Conservation (phyloP, 2,329 filamentous ascomycete genomes). For the Alternaria arborescens region DNA sequence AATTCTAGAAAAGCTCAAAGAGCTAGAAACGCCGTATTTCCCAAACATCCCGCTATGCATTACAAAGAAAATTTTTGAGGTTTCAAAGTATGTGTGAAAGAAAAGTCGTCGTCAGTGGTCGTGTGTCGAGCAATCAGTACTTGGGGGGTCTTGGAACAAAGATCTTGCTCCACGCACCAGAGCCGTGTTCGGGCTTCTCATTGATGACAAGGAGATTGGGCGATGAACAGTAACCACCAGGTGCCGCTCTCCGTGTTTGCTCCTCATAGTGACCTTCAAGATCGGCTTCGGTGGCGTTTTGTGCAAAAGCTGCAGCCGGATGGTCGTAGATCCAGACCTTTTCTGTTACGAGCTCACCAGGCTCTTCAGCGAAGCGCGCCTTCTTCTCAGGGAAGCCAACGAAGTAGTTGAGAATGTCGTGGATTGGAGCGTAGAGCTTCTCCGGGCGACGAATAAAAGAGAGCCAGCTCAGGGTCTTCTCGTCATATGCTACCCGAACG, state of each 20-base stretch:
- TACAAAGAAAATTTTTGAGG: slow-evolving; percentile 8
- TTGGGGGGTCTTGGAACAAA: slow-evolving; percentile 32
- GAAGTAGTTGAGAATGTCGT: slow-evolving; percentile 65
- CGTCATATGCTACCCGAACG: slow-evolving; percentile 74
- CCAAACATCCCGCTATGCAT: slow-evolving; percentile 18
- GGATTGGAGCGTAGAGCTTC: slow-evolving; percentile 67
- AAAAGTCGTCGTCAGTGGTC: slow-evolving; percentile 7
- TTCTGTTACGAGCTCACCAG: slow-evolving; percentile 64
- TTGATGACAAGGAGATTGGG: slow-evolving; percentile 62
- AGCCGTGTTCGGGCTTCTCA: slow-evolving; percentile 42
- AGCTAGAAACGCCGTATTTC: slow-evolving; percentile 7
- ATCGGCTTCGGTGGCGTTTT: slow-evolving; percentile 36
- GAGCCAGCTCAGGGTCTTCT: slow-evolving; percentile 66
- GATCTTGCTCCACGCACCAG: slow-evolving; percentile 47
- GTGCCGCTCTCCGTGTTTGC: slow-evolving; percentile 57
- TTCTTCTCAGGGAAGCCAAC: slow-evolving; percentile 68
- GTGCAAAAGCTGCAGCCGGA: slow-evolving; percentile 31
- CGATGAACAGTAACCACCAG: slow-evolving; percentile 65
- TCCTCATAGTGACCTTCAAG: slow-evolving; percentile 44
- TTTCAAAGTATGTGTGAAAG: slow-evolving; percentile 20
- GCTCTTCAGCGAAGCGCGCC: slow-evolving; percentile 66
- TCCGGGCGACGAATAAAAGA: slow-evolving; percentile 70
- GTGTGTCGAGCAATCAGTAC: slow-evolving; percentile 14
- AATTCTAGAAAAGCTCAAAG: slow-evolving; percentile 3
- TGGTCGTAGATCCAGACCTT: slow-evolving; percentile 60